Evolutionary conservation across 2,329 filamentous ascomycete species (phyloP).

Genomic region (Rasamsonia emersonii): DNA sequence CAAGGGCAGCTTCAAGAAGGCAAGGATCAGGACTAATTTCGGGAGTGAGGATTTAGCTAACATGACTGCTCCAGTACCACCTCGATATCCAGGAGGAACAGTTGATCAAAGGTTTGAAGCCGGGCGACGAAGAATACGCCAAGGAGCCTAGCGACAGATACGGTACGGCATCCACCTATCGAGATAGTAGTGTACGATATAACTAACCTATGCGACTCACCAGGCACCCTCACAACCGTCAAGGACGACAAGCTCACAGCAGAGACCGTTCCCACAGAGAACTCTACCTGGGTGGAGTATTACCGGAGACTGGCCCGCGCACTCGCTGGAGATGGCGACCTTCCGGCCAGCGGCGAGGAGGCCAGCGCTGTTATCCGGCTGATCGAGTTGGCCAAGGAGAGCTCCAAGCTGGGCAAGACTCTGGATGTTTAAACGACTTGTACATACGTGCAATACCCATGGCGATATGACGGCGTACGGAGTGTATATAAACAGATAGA

Average conservation of each 20-base stretch:
- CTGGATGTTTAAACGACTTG: conserved; percentile 31
- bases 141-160: conserved; percentile 51
- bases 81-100: conserved; percentile 71
- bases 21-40: too few relatives aligned
- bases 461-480: too few relatives aligned
- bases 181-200: not conserved
- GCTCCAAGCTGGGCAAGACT: conserved; percentile 44
- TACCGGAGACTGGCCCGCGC: conserved; percentile 51
- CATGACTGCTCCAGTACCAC: conserved; percentile 34
- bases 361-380: conserved; percentile 47
- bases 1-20: conserved; percentile 67
- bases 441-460: too few relatives aligned
- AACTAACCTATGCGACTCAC: conserved; percentile 6
- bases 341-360: conserved; percentile 47
- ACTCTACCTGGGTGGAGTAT: conserved; percentile 60
- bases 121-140: conserved; percentile 56
- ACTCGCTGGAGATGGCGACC: conserved; percentile 42
- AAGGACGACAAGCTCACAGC: conserved; percentile 45
- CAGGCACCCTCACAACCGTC: conserved; percentile 46
- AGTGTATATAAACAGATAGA: conserved; percentile 12
- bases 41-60: too few relatives aligned
- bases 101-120: conserved; percentile 54
- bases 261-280: conserved; percentile 49
- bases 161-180: conserved; percentile 32
- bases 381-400: conserved; percentile 49